Conservation (phyloP, 371 early-diverging fungal genomes). For the Mycotypha africana region DNA sequence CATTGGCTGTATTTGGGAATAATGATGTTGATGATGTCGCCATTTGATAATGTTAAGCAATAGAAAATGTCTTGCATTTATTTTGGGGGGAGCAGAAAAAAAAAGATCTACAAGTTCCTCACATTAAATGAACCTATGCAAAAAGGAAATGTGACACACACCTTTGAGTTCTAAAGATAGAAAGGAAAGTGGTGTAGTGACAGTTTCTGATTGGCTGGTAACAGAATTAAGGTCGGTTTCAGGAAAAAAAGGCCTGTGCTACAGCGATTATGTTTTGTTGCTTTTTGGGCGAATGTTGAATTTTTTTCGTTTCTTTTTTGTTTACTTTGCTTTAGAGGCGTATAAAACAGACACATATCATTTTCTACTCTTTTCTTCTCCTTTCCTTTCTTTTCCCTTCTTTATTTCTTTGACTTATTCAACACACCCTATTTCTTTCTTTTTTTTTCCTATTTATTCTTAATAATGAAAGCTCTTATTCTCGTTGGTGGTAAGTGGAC, state of each 20-base stretch:
- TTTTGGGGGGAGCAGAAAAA: background rate
- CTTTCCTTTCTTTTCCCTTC: slow-evolving; percentile 10
- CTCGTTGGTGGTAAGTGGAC: slow-evolving; percentile 91
- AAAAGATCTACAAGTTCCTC: background rate
- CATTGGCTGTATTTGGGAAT: background rate
- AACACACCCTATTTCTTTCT: slow-evolving; percentile 2
- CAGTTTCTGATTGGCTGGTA: too few species aligned
- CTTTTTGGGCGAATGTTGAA: too few species aligned
- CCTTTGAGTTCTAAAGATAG: too few species aligned
- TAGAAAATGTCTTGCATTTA: too few species aligned
- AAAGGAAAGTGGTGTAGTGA: too few species aligned
- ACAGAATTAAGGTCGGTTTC: too few species aligned
- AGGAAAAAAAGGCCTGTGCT: too few species aligned
- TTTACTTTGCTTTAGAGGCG: too few species aligned
- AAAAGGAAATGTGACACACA: background rate
- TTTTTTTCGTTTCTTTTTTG: too few species aligned
- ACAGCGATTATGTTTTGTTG: too few species aligned
- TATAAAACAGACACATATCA: too few species aligned
- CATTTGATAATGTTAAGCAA: background rate
- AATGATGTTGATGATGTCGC: background rate
- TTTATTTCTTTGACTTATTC: slow-evolving; percentile 11
- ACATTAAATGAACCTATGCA: background rate
- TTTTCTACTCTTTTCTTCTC: too few species aligned
- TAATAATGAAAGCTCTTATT: slow-evolving; percentile 94
- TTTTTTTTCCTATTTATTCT: background rate